A percentile compares a stretch with the other conserved stretches of the same genome.
These are phyloP conservation scores for Macrolepiota fuliginosa DNA, from an alignment of 768 basidiomycete species.

Conservation along the genomic window DNA sequence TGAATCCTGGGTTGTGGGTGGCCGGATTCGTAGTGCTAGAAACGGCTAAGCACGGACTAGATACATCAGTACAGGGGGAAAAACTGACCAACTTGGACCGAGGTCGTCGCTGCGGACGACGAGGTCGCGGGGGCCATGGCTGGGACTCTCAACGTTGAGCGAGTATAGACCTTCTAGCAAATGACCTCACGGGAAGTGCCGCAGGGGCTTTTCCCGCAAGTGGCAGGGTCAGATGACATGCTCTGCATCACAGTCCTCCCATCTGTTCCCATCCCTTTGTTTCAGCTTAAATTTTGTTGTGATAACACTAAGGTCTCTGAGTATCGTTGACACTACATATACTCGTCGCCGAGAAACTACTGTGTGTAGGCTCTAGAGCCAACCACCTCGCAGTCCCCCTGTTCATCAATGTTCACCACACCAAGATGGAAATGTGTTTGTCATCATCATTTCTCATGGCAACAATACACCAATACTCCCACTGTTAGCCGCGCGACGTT, in stretches of 20 bases:
- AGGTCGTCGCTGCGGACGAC: conserved; percentile 73
- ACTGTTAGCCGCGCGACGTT: background rate
- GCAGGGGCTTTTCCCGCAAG: conserved; percentile 26
- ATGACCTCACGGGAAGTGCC: conserved; percentile 36
- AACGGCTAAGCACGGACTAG: background rate
- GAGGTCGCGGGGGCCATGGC: conserved; percentile 76
- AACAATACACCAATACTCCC: conserved; percentile 7
- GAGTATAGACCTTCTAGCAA: conserved; percentile 24
- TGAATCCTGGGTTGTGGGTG: conserved; percentile 80
- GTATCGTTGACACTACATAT: background rate
- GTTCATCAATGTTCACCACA: background rate
- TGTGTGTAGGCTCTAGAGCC: background rate
- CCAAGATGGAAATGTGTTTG: background rate
- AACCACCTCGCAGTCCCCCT: too few relatives aligned
- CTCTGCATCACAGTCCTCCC: background rate
- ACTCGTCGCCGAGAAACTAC: background rate
- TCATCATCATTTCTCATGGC: conserved; percentile 13
- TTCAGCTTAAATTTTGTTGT: background rate
- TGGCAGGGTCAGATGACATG: conserved; percentile 13
- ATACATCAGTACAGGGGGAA: background rate
- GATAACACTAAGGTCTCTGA: background rate
- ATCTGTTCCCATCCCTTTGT: background rate
- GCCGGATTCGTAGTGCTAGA: conserved; percentile 85
- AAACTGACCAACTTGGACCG: conserved; percentile 89
- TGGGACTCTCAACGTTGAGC: conserved; percentile 34